phyloP scores from a whole-genome alignment of 257 asterid species.

The Asclepias syriaca region DNA sequence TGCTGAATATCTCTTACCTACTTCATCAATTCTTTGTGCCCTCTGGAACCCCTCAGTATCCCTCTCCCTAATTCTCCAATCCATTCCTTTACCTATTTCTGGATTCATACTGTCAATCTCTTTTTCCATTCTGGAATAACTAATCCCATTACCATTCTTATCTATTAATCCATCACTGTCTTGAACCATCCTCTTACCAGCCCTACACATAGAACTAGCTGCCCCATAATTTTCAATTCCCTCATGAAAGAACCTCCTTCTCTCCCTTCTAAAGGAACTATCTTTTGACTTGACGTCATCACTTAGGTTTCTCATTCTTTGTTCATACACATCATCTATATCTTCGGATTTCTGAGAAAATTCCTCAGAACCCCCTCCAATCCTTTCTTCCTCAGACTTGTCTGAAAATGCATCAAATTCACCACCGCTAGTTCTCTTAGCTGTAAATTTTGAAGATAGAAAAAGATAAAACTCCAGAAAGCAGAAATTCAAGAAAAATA shows the following conservation, averaged over 20 bases:
- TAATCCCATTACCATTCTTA: constrained; percentile 20
- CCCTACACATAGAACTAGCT: constrained; percentile 17
- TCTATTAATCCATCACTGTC: constrained; percentile 23
- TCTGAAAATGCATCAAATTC: constrained; percentile 51
- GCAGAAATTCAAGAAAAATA: not conserved
- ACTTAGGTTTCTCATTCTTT: constrained; percentile 33
- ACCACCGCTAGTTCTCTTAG: constrained; percentile 51
- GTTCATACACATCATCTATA: constrained; percentile 27
- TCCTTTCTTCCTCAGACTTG: constrained; percentile 49
- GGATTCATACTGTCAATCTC: constrained; percentile 19
- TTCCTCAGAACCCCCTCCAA: constrained; percentile 39
- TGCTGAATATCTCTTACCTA: constrained; percentile 20
- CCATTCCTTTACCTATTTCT: constrained; percentile 11
- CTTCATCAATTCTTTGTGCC: constrained; percentile 27
- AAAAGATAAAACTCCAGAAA: not conserved
- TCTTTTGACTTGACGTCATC: constrained; percentile 51
- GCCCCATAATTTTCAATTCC: constrained; percentile 31
- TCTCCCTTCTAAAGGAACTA: constrained; percentile 49
- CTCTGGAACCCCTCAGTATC: constrained; percentile 23
- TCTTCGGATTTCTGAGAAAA: constrained; percentile 40
- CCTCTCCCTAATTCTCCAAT: constrained; percentile 23
- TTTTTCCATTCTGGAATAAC: constrained; percentile 16
- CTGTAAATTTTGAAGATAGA: constrained; percentile 39
- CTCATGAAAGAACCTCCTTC: constrained; percentile 34
- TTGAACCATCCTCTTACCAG: constrained; percentile 27